These are phyloP conservation scores for Litchi chinensis DNA, from an alignment of 345 rosid species.

Conservation along the genomic window DNA sequence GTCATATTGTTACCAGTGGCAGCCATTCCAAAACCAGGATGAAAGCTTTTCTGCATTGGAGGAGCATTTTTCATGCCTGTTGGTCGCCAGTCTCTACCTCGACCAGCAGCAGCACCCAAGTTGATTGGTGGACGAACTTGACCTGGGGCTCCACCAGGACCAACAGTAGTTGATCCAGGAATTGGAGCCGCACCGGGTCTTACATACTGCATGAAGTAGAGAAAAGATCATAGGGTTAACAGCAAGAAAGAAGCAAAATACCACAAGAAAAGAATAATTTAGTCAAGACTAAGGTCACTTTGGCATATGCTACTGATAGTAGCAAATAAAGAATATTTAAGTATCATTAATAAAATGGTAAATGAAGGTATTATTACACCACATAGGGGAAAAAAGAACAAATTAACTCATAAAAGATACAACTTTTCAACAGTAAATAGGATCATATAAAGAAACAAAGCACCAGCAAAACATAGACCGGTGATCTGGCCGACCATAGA, in stretches of 20 bases:
- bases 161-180: conserved; percentile 61
- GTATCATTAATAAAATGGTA: background rate
- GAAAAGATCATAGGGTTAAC: conserved; percentile 21
- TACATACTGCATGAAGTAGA: conserved; percentile 79
- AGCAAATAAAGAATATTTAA: background rate
- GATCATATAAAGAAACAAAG: background rate
- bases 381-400: background rate
- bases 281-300: conserved; percentile 15
- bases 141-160: conserved; percentile 61
- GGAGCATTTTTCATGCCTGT: conserved; percentile 66
- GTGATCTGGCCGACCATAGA: background rate
- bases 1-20: conserved; percentile 62
- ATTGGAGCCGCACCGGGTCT: conserved; percentile 91
- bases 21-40: conserved; percentile 60
- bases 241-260: conserved; percentile 20
- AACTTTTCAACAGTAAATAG: background rate
- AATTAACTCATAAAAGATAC: background rate
- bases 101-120: conserved; percentile 67
- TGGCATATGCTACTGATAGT: conserved; percentile 2
- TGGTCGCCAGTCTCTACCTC: conserved; percentile 97
- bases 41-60: conserved; percentile 75
- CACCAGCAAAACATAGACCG: background rate
- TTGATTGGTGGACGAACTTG: conserved; percentile 78
- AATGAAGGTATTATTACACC: background rate
- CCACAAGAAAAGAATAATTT: conserved; percentile 11